Percentiles rank a stretch among this genome's conserved stretches.
phyloP scores from a whole-genome alignment of 148 eudicot species.

The Amaranthus palmeri region DNA sequence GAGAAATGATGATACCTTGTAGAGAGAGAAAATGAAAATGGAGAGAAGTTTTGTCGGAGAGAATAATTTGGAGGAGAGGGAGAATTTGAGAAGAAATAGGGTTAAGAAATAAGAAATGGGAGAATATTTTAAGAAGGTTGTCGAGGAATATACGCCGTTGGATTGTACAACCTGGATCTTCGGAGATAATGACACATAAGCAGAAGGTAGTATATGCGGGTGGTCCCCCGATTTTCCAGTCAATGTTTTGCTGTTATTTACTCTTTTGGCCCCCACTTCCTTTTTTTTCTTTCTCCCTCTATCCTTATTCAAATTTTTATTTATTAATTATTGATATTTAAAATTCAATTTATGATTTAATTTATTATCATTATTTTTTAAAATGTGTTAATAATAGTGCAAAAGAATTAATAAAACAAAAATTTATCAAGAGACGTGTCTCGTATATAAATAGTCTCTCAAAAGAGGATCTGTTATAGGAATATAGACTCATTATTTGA shows the following conservation, averaged over 20 bases:
- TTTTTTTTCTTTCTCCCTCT: background rate
- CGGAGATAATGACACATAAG: conserved; percentile 36
- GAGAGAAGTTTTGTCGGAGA: background rate
- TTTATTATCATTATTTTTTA: background rate
- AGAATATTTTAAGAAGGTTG: conserved; percentile 11
- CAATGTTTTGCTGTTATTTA: conserved; percentile 18
- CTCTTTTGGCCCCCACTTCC: conserved; percentile 13
- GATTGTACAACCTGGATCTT: conserved; percentile 34
- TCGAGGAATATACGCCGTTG: conserved; percentile 28
- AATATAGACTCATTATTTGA: too few relatives aligned
- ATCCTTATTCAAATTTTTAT: background rate
- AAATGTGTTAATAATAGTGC: too few relatives aligned
- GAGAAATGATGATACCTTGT: conserved; percentile 20
- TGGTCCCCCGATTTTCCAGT: conserved; percentile 32
- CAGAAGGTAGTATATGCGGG: conserved; percentile 11
- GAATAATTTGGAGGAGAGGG: background rate
- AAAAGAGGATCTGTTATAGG: too few relatives aligned
- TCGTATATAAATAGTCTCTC: too few relatives aligned
- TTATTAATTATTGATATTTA: background rate
- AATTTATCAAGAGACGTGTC: too few relatives aligned
- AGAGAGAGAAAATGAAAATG: conserved; percentile 1
- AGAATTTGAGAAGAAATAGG: conserved; percentile 3
- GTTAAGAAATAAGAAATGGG: conserved; percentile 5
- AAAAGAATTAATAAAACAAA: background rate
- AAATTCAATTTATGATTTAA: background rate